phyloP scores from a whole-genome alignment of 108 stramenopile genomes.

The Fistulifera solaris region DNA sequence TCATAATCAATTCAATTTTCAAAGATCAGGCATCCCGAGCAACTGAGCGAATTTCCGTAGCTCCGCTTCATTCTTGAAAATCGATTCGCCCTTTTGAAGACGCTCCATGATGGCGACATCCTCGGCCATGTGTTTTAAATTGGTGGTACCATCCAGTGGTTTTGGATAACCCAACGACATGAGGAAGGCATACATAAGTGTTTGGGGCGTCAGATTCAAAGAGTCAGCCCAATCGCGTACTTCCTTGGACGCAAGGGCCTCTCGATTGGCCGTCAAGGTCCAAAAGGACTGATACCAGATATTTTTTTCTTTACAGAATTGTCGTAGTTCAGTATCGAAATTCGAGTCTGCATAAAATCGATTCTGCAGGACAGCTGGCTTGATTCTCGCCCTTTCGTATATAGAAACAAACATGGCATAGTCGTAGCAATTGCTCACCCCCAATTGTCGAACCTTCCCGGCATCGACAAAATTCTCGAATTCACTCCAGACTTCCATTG shows the following conservation, averaged over 20 bases:
- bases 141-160: constrained; percentile 74
- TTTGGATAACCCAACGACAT: constrained; percentile 63
- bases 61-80: constrained; percentile 32
- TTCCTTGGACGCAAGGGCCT: constrained; percentile 29
- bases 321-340: constrained; percentile 70
- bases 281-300: constrained; percentile 81
- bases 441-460: constrained; percentile 52
- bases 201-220: constrained; percentile 58
- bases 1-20: too few relatives aligned
- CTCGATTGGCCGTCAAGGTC: constrained; percentile 41
- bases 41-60: constrained; percentile 21
- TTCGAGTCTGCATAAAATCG: constrained; percentile 63
- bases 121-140: constrained; percentile 59
- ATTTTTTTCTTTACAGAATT: constrained; percentile 58
- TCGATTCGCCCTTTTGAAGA: constrained; percentile 48
- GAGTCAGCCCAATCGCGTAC: constrained; percentile 33
- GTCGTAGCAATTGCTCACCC: constrained; percentile 68
- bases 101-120: constrained; percentile 75
- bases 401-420: constrained; percentile 24
- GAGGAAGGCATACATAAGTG: constrained; percentile 78
- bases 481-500: constrained; percentile 51
- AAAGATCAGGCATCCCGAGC: constrained; percentile 29
- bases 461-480: constrained; percentile 63
- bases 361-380: constrained; percentile 82
- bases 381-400: constrained; percentile 54